phyloP scores from a whole-genome alignment of 768 basidiomycete species.

The Mycena latifolia region DNA sequence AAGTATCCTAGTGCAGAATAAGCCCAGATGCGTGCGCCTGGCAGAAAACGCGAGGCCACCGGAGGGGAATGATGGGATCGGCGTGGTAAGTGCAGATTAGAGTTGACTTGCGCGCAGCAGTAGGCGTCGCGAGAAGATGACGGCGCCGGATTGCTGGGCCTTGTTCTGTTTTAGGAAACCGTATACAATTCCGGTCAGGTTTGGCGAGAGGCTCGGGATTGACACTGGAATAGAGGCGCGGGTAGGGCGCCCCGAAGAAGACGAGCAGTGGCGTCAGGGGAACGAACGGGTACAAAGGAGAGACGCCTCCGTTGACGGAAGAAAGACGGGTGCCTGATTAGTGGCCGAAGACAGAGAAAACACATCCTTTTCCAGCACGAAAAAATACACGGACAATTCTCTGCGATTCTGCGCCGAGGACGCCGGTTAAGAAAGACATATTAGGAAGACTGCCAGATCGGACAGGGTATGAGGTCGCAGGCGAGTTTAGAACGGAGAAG shows the following conservation, averaged over 20 bases:
- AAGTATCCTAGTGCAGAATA: constrained; percentile 9
- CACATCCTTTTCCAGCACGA: not conserved
- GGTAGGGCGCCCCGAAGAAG: not conserved
- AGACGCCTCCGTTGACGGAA: constrained; percentile 5
- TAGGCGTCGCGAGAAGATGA: not conserved
- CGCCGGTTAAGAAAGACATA: constrained; percentile 13
- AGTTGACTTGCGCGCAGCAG: constrained; percentile 22
- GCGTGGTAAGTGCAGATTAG: constrained; percentile 15
- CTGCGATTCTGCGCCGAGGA: not conserved
- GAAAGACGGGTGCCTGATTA: constrained; percentile 30
- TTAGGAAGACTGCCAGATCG: constrained; percentile 33
- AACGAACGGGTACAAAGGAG: constrained; percentile 9
- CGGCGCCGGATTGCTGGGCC: constrained; percentile 30
- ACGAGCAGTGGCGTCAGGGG: not conserved
- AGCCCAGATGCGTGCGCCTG: constrained; percentile 21
- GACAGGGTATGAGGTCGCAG: not conserved
- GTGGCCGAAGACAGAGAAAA: constrained; percentile 13
- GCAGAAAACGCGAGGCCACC: constrained; percentile 31
- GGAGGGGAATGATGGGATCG: constrained; percentile 31
- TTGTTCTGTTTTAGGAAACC: constrained; percentile 22
- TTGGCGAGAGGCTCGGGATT: not conserved
- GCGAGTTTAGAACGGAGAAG: not conserved
- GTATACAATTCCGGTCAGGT: not conserved
- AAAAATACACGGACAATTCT: not conserved
- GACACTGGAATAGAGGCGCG: not conserved